phyloP scores from a whole-genome alignment of 2,329 filamentous ascomycete genomes.

The Cladosporium cucumerinum region DNA sequence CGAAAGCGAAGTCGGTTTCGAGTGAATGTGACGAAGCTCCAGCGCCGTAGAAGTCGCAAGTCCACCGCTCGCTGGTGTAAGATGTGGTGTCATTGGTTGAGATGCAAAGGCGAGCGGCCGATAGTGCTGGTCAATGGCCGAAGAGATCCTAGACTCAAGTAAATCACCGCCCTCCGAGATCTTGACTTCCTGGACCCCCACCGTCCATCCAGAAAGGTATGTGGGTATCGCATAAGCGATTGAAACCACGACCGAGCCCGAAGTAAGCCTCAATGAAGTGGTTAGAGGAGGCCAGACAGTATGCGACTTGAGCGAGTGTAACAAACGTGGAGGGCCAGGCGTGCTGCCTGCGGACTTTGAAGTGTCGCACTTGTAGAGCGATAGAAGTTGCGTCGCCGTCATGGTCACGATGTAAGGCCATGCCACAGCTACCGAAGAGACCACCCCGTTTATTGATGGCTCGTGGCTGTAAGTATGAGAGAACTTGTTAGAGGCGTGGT shows the following conservation, averaged over 20 bases:
- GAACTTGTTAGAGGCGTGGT: constrained; percentile 46
- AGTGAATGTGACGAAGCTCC: constrained; percentile 33
- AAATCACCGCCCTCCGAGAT: constrained; percentile 52
- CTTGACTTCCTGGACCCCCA: constrained; percentile 86
- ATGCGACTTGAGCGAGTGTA: constrained; percentile 77
- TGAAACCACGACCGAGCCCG: constrained; percentile 67
- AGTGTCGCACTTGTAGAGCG: constrained; percentile 65
- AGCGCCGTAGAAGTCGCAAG: constrained; percentile 20
- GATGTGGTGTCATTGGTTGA: constrained; percentile 29
- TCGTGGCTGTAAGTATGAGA: constrained; percentile 56
- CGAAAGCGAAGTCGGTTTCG: constrained; percentile 49
- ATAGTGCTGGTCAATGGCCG: constrained; percentile 49
- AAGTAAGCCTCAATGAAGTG: constrained; percentile 71
- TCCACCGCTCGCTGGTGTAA: constrained; percentile 19
- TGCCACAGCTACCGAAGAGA: constrained; percentile 68
- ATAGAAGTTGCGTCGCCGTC: constrained; percentile 69
- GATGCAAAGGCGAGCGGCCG: constrained; percentile 38
- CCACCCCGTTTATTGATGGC: constrained; percentile 58
- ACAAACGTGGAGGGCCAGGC: constrained; percentile 50
- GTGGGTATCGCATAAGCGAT: constrained; percentile 83
- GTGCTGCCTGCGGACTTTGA: constrained; percentile 21
- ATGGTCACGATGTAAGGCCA: constrained; percentile 77
- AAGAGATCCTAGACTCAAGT: constrained; percentile 48
- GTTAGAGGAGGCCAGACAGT: constrained; percentile 75
- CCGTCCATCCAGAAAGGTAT: constrained; percentile 74